Conservation (phyloP, 495 filamentous ascomycete genomes). For the Xylaria venustula region DNA sequence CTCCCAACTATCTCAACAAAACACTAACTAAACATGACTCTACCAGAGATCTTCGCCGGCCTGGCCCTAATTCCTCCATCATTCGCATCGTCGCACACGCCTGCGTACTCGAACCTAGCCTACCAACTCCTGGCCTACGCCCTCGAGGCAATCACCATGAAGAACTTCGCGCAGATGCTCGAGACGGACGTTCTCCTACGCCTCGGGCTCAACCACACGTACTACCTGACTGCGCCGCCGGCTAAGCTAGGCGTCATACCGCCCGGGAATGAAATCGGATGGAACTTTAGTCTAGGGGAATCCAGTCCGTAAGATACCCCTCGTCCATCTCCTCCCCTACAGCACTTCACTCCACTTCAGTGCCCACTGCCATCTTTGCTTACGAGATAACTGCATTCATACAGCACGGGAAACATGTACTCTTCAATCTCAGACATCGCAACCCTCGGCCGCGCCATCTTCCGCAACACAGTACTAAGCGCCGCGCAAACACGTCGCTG, state of each 20-base stretch:
- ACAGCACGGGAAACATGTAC: constrained; percentile 57
- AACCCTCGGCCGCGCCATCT: constrained; percentile 53
- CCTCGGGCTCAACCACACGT: constrained; percentile 44
- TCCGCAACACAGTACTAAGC: constrained; percentile 47
- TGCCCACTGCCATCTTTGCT: constrained; percentile 19
- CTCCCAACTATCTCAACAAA: background rate
- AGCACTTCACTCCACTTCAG: too few relatives aligned
- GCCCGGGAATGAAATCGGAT: constrained; percentile 22
- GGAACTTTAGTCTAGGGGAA: constrained; percentile 42
- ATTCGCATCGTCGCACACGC: constrained; percentile 46
- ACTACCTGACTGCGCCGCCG: constrained; percentile 30
- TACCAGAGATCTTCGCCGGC: constrained; percentile 53
- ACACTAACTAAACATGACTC: background rate
- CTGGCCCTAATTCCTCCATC: constrained; percentile 47
- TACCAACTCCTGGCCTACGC: constrained; percentile 55
- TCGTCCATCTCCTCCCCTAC: background rate
- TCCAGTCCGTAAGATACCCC: constrained; percentile 32
- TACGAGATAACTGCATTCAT: too few relatives aligned
- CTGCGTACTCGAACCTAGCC: constrained; percentile 58
- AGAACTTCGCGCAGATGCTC: constrained; percentile 43
- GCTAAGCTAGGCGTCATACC: constrained; percentile 34
- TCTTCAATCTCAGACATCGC: constrained; percentile 53
- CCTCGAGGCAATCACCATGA: constrained; percentile 53
- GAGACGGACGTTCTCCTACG: constrained; percentile 43
- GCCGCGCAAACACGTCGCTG: constrained; percentile 50